Evolutionary conservation across 2,329 filamentous ascomycete species (phyloP).

Genomic region (Hypoxylon sp.): DNA sequence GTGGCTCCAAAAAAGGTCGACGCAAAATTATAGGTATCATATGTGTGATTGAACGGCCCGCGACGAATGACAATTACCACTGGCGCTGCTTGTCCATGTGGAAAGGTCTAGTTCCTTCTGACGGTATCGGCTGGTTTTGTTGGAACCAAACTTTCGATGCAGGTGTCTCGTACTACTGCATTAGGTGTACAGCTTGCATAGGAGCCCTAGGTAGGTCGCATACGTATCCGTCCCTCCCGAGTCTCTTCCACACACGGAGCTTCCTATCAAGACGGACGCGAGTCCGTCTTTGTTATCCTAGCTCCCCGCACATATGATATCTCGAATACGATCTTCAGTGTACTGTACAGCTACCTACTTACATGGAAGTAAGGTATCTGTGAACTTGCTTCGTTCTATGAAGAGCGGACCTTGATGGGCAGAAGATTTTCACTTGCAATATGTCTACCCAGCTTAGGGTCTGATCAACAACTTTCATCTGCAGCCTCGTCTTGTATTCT

Average conservation of each 20-base stretch:
- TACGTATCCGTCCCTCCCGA: constrained; percentile 41
- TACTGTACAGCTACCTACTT: constrained; percentile 16
- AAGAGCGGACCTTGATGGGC: not conserved
- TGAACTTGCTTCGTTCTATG: not conserved
- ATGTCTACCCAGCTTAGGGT: constrained; percentile 3
- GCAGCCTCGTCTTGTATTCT: constrained; percentile 31
- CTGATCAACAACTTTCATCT: constrained; percentile 24
- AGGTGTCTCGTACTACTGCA: constrained; percentile 30
- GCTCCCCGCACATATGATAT: constrained; percentile 24
- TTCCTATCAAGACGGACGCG: constrained; percentile 24
- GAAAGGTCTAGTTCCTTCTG: constrained; percentile 12
- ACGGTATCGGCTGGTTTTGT: constrained; percentile 19
- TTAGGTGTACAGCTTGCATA: constrained; percentile 22
- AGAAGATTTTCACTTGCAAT: constrained; percentile 14
- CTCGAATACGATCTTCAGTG: constrained; percentile 21
- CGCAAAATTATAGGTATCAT: constrained; percentile 25
- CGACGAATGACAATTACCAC: constrained; percentile 15
- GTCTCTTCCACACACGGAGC: constrained; percentile 8
- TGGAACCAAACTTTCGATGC: constrained; percentile 37
- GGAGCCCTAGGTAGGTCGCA: constrained; percentile 27
- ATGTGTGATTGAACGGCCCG: constrained; percentile 20
- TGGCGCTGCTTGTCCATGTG: constrained; percentile 18
- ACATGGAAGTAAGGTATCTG: not conserved
- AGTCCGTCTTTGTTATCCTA: constrained; percentile 16
- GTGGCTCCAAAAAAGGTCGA: constrained; percentile 3